Base-by-base conservation (phyloP, 148 eudicot genomes). In the Fagopyrum homotropicum region DNA sequence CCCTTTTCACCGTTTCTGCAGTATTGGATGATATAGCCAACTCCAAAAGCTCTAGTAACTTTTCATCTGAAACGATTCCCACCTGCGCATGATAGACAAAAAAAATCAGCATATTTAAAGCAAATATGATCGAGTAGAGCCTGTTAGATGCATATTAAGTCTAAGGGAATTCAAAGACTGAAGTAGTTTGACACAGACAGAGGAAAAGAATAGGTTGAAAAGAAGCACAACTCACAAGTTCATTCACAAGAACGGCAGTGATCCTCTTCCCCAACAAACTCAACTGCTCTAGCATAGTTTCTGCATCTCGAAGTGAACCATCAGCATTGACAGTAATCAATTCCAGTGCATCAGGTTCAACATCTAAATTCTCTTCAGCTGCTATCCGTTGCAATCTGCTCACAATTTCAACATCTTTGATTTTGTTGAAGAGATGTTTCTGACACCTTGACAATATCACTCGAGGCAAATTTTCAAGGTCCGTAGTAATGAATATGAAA, bases 271-370 rank as follows among this genome's bases (percentile, higher is more conserved):
- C 98, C 72, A 95, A 84, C 83, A 95, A 90, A 85, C 96, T 95
- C 87, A 95, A 82, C 87, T 95, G 98, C 56, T 95, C 98, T 73
- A 95, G 61, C 96, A 95, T 95, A 49, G 97, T 95, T 81, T 95
- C 97, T 59, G 98, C 98, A 79, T 95, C 98, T 73, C 94, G 89
- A 75, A 92, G 86, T 43, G 97, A 92, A 52, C 98, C 98, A 84
- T 95, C 97, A 57, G 97, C 93, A 82, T 95, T 95, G 59, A 84
- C 57, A 75, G 96, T 96, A 86, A 95, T 92, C 85, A 95, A 78
- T 76, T 92, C 90, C 83, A 95, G 79, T 47, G 98, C 98, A 80
- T 92, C 92, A n/a, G 88, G 68, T 35, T 92, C 96, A 50, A 90
- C 96, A 78, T 92, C 91, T 17, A 92, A 82, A 74, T 83, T 83